These are phyloP conservation scores for Wickerhamiella allomyrinae DNA, from an alignment of 805 yeast species.

Conservation along the genomic window DNA sequence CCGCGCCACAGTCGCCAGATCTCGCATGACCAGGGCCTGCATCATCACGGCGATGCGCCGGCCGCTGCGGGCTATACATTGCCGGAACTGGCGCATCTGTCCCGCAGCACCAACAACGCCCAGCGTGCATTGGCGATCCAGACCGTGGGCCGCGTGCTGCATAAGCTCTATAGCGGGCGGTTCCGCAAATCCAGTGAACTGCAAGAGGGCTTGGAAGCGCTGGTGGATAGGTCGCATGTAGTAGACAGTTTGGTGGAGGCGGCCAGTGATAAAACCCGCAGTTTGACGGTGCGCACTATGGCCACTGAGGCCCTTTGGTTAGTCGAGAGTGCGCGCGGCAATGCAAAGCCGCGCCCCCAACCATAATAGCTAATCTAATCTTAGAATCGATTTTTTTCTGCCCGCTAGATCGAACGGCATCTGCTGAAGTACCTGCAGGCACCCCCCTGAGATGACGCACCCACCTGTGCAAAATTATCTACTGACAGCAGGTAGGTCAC, in stretches of 20 bases:
- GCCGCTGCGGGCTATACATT: slow-evolving; percentile 86
- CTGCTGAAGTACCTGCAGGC: no score
- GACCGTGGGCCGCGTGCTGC: slow-evolving; percentile 74
- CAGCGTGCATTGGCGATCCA: slow-evolving; percentile 81
- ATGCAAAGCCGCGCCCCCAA: not conserved
- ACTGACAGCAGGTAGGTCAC: no score
- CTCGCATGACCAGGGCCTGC: slow-evolving; percentile 56
- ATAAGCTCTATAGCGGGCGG: slow-evolving; percentile 47
- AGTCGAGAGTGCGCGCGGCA: not conserved
- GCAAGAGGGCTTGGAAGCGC: slow-evolving; percentile 18
- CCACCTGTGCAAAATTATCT: no score
- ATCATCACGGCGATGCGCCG: slow-evolving; percentile 84
- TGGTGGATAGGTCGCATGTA: slow-evolving; percentile 14
- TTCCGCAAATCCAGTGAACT: slow-evolving; percentile 29
- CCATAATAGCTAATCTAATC: not conserved
- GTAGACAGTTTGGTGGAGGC: slow-evolving; percentile 18
- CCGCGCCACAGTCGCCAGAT: slow-evolving; percentile 36
- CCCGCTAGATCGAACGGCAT: no score
- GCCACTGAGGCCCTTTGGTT: slow-evolving; percentile 22
- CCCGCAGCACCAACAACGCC: slow-evolving; percentile 66
- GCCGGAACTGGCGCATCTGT: slow-evolving; percentile 61
- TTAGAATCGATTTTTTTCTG: no score
- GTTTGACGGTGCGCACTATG: slow-evolving; percentile 17
- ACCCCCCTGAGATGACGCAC: no score
- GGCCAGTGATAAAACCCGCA: slow-evolving; percentile 17